A percentile compares a stretch with the other conserved stretches of the same genome.
phyloP scores from a whole-genome alignment of 1,284 basidiomycete genomes.

The Cryptococcus sp. region DNA sequence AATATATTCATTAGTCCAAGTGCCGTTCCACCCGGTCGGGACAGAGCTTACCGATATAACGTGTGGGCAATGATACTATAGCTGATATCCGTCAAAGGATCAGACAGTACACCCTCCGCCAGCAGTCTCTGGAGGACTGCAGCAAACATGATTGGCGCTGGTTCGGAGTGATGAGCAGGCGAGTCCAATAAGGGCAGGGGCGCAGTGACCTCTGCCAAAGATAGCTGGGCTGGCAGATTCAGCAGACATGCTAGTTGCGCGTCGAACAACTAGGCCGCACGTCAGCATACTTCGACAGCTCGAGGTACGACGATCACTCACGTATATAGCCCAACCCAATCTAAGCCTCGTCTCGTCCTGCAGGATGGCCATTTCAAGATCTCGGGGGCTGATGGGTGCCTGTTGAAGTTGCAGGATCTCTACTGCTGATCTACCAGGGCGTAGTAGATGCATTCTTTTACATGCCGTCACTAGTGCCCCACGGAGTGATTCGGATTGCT shows the following conservation, averaged over 20 bases:
- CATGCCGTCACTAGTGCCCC: conserved; percentile 15
- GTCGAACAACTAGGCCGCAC: no score
- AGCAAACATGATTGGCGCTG: conserved; percentile 7
- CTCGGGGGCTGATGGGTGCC: background rate
- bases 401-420: conserved; percentile 7
- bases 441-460: conserved; percentile 28
- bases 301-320: conserved; percentile 7
- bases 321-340: conserved; percentile 32
- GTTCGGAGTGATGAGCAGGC: no score
- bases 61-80: background rate
- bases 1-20: no score
- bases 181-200: no score
- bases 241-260: no score
- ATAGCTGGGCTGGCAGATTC: no score
- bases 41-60: no score
- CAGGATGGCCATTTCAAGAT: conserved; percentile 18
- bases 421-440: conserved; percentile 14
- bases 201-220: no score
- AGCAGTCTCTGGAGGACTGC: conserved; percentile 20
- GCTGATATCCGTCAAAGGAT: conserved; percentile 21
- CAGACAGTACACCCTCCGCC: conserved; percentile 13
- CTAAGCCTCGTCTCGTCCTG: conserved; percentile 21
- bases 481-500: conserved; percentile 24
- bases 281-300: no score
- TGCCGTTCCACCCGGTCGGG: no score